Evolutionary conservation across 2,329 filamentous ascomycete species (phyloP).

Genomic region (Penicillium freii): DNA sequence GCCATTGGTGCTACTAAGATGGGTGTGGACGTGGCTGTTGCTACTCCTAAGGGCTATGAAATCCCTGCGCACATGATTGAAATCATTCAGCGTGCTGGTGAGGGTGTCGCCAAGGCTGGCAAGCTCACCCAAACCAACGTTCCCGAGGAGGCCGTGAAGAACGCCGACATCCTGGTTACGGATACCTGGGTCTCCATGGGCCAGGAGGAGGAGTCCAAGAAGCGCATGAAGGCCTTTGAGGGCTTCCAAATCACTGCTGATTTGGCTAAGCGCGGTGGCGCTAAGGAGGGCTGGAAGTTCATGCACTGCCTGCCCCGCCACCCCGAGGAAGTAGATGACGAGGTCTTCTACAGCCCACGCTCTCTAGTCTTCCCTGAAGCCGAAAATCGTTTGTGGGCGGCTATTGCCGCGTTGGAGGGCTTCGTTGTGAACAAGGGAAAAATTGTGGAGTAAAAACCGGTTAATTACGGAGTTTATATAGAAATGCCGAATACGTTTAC

Average conservation of each 20-base stretch:
- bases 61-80: conserved; percentile 74
- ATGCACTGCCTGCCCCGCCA: conserved; percentile 98
- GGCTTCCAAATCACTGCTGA: conserved; percentile 91
- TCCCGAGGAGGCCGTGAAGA: conserved; percentile 80
- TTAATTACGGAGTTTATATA: not conserved
- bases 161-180: conserved; percentile 86
- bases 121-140: conserved; percentile 71
- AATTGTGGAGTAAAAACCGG: conserved; percentile 47
- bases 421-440: conserved; percentile 95
- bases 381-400: conserved; percentile 91
- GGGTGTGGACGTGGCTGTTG: conserved; percentile 81
- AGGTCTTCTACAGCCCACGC: conserved; percentile 84
- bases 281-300: conserved; percentile 89
- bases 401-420: conserved; percentile 78
- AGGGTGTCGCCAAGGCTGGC: conserved; percentile 59
- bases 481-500: not conserved
- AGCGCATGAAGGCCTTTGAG: conserved; percentile 74
- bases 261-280: conserved; percentile 77
- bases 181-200: conserved; percentile 99
- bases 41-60: conserved; percentile 78
- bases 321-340: conserved; percentile 86
- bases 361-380: conserved; percentile 92
- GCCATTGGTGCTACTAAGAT: conserved; percentile 84
- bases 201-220: conserved; percentile 79
- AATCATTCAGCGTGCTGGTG: conserved; percentile 65